A percentile compares a stretch with the other conserved stretches of the same genome.
phyloP scores from a whole-genome alignment of 768 basidiomycete species.

The Leccinum arenicola region DNA sequence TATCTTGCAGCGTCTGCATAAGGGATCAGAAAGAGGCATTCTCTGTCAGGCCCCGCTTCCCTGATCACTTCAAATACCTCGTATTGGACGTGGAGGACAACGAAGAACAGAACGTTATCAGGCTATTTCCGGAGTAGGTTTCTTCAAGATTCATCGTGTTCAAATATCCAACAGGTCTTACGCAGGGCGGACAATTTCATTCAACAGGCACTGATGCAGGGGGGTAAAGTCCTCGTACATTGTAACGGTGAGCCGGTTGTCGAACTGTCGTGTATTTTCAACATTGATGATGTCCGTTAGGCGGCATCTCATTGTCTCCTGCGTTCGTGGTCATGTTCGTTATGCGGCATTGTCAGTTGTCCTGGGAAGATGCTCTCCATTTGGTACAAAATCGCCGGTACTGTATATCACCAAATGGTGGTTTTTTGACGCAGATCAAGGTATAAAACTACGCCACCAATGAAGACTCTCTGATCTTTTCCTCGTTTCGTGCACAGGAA shows the following conservation, averaged over 20 bases:
- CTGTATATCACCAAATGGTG: conserved; percentile 90
- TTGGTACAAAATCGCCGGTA: conserved; percentile 88
- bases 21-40: conserved; percentile 88
- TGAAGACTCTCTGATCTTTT: background rate
- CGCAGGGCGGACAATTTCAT: conserved; percentile 75
- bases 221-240: conserved; percentile 82
- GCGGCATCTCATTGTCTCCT: conserved; percentile 84
- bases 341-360: conserved; percentile 78
- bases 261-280: background rate
- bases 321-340: conserved; percentile 93
- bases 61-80: conserved; percentile 73
- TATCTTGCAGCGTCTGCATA: conserved; percentile 67
- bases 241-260: conserved; percentile 65
- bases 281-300: conserved; percentile 34
- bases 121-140: conserved; percentile 79
- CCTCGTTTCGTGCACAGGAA: conserved; percentile 49
- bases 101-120: conserved; percentile 93
- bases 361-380: conserved; percentile 88
- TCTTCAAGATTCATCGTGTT: background rate
- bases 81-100: conserved; percentile 86
- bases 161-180: background rate
- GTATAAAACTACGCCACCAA: conserved; percentile 34
- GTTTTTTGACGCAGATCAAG: conserved; percentile 91
- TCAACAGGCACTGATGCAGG: conserved; percentile 50
- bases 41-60: conserved; percentile 83